phyloP scores from a whole-genome alignment of 1,139 yeast genomes.

The Yarrowia galli region DNA sequence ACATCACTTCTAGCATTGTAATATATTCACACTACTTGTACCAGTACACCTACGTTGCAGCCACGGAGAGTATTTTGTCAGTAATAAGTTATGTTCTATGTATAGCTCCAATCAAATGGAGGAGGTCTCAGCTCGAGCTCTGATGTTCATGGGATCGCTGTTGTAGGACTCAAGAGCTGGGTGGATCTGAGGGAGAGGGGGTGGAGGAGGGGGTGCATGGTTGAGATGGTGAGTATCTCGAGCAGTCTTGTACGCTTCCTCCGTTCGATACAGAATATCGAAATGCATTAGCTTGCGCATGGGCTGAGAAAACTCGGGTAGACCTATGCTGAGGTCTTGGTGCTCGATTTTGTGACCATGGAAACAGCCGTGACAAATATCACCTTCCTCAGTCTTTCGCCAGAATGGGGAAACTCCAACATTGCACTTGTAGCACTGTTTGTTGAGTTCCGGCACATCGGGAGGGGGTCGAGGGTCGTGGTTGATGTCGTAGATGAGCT shows the following conservation, averaged over 20 bases:
- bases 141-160: not conserved
- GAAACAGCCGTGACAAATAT: conserved; percentile 11
- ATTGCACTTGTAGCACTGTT: conserved; percentile 15
- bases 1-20: conserved; percentile 41
- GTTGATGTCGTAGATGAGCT: conserved; percentile 22
- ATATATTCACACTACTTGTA: conserved; percentile 41
- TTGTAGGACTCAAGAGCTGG: conserved; percentile 21
- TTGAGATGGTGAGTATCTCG: conserved; percentile 7
- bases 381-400: conserved; percentile 16
- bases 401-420: conserved; percentile 24
- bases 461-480: conserved; percentile 28
- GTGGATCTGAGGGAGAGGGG: conserved; percentile 6
- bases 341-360: conserved; percentile 8
- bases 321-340: conserved; percentile 18
- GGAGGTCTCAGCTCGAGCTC: conserved; percentile 13
- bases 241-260: conserved; percentile 3
- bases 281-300: conserved; percentile 30
- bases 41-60: not conserved
- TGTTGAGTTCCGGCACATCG: conserved; percentile 28
- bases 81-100: conserved; percentile 22
- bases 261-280: conserved; percentile 44
- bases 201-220: conserved; percentile 11
- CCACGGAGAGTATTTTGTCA: not conserved
- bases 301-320: conserved; percentile 6
- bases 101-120: conserved; percentile 2